Conservation (phyloP, 805 yeast species). For the Sugiyamaella floridensis region DNA sequence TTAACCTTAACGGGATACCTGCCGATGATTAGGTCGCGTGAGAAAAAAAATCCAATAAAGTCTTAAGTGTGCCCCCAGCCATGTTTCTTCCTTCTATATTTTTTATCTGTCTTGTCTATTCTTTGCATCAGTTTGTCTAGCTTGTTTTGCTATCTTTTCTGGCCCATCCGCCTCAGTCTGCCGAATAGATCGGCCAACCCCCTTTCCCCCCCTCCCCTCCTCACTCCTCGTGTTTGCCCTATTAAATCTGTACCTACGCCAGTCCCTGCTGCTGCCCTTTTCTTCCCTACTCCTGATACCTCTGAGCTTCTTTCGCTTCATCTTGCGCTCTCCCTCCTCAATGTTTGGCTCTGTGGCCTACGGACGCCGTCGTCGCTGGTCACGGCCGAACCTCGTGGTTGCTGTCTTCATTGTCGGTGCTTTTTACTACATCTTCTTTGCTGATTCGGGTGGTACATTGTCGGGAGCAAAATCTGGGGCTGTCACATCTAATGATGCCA, state of each 20-base stretch:
- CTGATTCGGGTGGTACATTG: not conserved
- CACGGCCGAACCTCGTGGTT: not conserved
- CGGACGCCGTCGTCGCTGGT: not conserved
- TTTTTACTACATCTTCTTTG: conserved; percentile 1
- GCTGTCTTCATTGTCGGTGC: not conserved
- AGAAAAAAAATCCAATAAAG: not conserved
- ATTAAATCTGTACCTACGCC: too few relatives aligned
- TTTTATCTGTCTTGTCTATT: too few relatives aligned
- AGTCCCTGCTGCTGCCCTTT: too few relatives aligned
- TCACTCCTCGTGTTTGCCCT: too few relatives aligned
- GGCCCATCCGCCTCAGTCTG: too few relatives aligned
- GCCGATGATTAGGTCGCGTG: not conserved
- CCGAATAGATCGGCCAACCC: too few relatives aligned
- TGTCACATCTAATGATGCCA: not conserved
- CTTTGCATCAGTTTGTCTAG: too few relatives aligned
- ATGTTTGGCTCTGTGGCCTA: not conserved
- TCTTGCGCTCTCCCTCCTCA: not conserved
- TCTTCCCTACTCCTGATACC: too few relatives aligned
- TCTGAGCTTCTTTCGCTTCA: too few relatives aligned
- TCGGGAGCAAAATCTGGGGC: not conserved
- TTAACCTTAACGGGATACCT: not conserved
- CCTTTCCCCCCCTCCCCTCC: too few relatives aligned
- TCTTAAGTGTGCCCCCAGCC: not conserved
- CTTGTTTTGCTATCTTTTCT: too few relatives aligned
- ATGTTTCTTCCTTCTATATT: not conserved